A percentile compares a stretch with the other conserved stretches of the same genome.
These are phyloP conservation scores for Pseudonitzschia multistriata DNA, from an alignment of 108 stramenopile genomes.

Conservation along the genomic window DNA sequence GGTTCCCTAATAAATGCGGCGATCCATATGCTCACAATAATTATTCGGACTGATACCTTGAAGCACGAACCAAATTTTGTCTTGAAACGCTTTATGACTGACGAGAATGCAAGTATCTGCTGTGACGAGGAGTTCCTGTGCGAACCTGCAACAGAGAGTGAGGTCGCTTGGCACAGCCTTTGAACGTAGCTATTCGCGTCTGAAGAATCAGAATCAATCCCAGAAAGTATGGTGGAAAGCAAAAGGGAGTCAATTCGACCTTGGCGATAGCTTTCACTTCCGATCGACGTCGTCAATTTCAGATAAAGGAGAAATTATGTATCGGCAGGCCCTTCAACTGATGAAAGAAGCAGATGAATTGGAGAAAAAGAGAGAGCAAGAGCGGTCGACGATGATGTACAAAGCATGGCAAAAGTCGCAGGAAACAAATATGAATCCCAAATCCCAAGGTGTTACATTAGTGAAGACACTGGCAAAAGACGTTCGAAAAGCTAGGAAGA, in stretches of 20 bases:
- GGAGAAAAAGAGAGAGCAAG: conserved; percentile 35
- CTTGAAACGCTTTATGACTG: not conserved
- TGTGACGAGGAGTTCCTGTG: not conserved
- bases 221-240: not conserved
- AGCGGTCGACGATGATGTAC: conserved; percentile 43
- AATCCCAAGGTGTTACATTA: conserved; percentile 58
- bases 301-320: conserved; percentile 6
- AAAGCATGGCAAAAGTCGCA: conserved; percentile 49
- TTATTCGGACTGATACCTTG: no score
- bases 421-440: conserved; percentile 24
- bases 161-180: not conserved
- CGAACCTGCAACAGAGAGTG: not conserved
- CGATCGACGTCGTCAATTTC: not conserved
- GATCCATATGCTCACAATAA: no score
- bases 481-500: conserved; percentile 32
- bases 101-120: not conserved
- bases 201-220: no score
- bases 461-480: conserved; percentile 68
- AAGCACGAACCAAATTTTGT: not conserved
- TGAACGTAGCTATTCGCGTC: no score
- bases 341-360: conserved; percentile 34
- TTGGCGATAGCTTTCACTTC: not conserved
- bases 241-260: not conserved
- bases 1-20: no score
- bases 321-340: conserved; percentile 46